phyloP scores from a whole-genome alignment of 768 basidiomycete species.

The Mrakia frigida region DNA sequence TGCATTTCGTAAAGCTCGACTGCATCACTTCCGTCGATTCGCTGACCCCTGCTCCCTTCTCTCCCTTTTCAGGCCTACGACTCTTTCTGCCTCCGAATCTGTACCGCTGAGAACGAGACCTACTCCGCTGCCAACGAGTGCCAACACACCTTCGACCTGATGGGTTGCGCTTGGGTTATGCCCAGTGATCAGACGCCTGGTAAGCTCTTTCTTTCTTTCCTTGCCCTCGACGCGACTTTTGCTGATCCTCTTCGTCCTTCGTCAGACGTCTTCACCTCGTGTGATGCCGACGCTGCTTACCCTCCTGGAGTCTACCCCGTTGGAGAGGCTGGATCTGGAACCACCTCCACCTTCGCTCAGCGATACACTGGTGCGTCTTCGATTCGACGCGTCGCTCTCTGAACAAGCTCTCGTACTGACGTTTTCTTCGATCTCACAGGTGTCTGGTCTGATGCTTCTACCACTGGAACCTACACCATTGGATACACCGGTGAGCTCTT shows the following conservation, averaged over 20 bases:
- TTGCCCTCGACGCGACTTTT: background rate
- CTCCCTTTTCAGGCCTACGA: conserved; percentile 36
- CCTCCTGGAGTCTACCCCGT: conserved; percentile 49
- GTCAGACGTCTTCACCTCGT: conserved; percentile 44
- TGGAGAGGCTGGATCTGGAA: conserved; percentile 51
- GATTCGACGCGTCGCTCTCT: too few relatives aligned
- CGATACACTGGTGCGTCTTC: conserved; percentile 44
- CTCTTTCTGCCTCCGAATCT: conserved; percentile 51
- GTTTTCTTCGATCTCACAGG: too few relatives aligned
- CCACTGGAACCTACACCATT: conserved; percentile 41
- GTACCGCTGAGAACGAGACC: conserved; percentile 48
- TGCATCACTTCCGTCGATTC: background rate
- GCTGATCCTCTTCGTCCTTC: background rate
- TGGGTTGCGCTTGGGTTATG: conserved; percentile 41
- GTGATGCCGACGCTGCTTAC: conserved; percentile 47
- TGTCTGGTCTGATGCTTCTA: conserved; percentile 34
- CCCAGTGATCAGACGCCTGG: background rate
- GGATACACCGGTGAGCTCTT: conserved; percentile 37
- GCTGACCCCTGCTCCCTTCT: conserved; percentile 32
- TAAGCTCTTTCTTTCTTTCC: background rate
- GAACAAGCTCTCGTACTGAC: too few relatives aligned
- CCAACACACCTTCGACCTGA: conserved; percentile 39
- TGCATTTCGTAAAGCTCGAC: background rate
- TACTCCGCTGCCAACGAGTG: conserved; percentile 45
- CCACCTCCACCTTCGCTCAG: conserved; percentile 45